Evolutionary conservation across 73 alveolate species (phyloP).

Genomic region (Tetrahymena borealis): DNA sequence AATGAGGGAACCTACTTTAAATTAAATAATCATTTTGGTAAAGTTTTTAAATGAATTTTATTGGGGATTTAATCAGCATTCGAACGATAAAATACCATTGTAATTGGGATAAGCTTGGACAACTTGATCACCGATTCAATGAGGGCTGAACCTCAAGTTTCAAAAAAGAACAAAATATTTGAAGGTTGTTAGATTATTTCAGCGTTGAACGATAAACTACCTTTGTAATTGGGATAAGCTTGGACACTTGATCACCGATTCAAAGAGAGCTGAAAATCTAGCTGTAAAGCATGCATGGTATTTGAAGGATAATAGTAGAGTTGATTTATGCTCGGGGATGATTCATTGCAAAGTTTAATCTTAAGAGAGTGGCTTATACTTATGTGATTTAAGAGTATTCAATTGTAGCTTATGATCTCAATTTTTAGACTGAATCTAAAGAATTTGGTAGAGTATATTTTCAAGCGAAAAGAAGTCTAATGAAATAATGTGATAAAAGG

Average conservation of each 20-base stretch:
- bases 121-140: too few species aligned
- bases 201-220: not conserved
- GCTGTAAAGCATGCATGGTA: not conserved
- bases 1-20: not conserved
- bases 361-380: not conserved
- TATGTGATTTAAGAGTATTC: not conserved
- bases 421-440: not conserved
- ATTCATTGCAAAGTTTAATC: not conserved
- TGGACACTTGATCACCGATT: constrained; percentile 4
- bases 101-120: too few species aligned
- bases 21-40: not conserved
- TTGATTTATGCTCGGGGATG: not conserved
- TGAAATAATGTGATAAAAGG: not conserved
- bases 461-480: not conserved
- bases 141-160: too few species aligned
- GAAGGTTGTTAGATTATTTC: too few species aligned
- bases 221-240: not conserved
- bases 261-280: not conserved
- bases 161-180: too few species aligned
- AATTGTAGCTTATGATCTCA: not conserved
- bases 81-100: constrained; percentile 1
- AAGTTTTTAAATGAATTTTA: not conserved
- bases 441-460: not conserved
- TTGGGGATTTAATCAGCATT: not conserved
- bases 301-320: not conserved